Base-by-base conservation (phyloP, 495 filamentous ascomycete genomes). In the Glarea lozoyensis region DNA sequence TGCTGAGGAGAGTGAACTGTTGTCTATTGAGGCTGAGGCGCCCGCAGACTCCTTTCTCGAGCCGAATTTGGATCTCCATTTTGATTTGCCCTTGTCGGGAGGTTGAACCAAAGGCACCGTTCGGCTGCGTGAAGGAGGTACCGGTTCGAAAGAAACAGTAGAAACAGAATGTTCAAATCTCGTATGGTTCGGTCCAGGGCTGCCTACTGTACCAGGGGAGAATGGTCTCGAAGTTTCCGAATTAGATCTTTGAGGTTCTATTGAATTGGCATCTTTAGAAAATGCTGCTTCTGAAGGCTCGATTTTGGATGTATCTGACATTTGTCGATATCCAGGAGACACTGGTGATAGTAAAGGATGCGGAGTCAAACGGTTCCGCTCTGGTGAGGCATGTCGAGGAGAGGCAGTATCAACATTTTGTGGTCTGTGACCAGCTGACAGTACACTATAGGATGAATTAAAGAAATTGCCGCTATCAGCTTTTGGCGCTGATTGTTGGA, bases 1-100 rank as follows among this genome's bases (percentile, higher is more conserved):
- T 10, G 53, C 40, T n/a, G 55, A 60, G 3, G 58, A 59, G 2
- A 58, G 32, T 2, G 61, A 64, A 41, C 55, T 60, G 2, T 58
- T 50, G 22, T 62, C 59, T 1, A 38, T 42, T 1, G 54, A 54
- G 3, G 43, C 17, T 1, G 54, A 54, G 3, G 43, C 17, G 10
- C 39, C 45, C 1, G 43, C 19, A 2, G 50, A 35, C 12, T 56
- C 48, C 39, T 52, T 64, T 40, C 41, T 56, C 2, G 55, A 50
- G 9, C 36, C 46, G n/a, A 62, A 49, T 39, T 54, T 61, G 10
- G 53, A 40, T 37, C 51, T 48, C 60, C 57, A 64, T 32, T 44
- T 60, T 6, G 55, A 58, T 23, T 54, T 57, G 9, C 45, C 43
- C 33, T 54, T 62, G 19, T 60, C 56, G 6, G 50, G 42, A 2